Conservation (phyloP, 768 basidiomycete species). For the Kwoniella newhampshirensis region DNA sequence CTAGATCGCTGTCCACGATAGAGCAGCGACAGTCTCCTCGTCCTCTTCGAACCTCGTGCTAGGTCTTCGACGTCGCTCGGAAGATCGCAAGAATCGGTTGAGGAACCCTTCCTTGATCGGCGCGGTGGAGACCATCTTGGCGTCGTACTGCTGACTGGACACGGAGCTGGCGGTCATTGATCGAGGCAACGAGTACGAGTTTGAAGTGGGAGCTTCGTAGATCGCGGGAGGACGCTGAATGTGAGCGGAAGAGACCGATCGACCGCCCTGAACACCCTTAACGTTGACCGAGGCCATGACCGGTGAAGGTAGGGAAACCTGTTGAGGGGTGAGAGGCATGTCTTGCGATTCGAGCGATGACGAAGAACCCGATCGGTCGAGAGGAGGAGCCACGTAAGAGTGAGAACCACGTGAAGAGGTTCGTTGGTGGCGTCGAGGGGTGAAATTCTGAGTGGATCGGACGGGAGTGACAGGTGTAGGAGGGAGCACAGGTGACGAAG, state of each 20-base stretch:
- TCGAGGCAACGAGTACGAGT: slow-evolving; percentile 27
- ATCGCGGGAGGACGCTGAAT: slow-evolving; percentile 36
- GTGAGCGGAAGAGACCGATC: slow-evolving; percentile 29
- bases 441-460: slow-evolving; percentile 15
- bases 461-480: slow-evolving; percentile 36
- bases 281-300: slow-evolving; percentile 8
- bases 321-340: slow-evolving; percentile 39
- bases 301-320: slow-evolving; percentile 18
- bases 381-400: slow-evolving; percentile 46
- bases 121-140: slow-evolving; percentile 1
- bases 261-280: slow-evolving; percentile 2
- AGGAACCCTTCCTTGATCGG: slow-evolving; percentile 30
- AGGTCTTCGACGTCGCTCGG: slow-evolving; percentile 24
- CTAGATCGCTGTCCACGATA: slow-evolving; percentile 33
- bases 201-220: slow-evolving; percentile 35
- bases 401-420: slow-evolving; percentile 26
- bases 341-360: slow-evolving; percentile 51
- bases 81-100: slow-evolving; percentile 26
- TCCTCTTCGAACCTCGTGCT: slow-evolving; percentile 30
- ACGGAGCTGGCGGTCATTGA: slow-evolving; percentile 27
- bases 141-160: background rate
- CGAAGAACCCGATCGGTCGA: slow-evolving; percentile 51
- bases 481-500: slow-evolving; percentile 41
- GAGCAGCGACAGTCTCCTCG: slow-evolving; percentile 33
- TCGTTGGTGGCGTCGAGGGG: slow-evolving; percentile 37